These are phyloP conservation scores for Exsudoporus frostii DNA, from an alignment of 768 basidiomycete species.

Conservation along the genomic window DNA sequence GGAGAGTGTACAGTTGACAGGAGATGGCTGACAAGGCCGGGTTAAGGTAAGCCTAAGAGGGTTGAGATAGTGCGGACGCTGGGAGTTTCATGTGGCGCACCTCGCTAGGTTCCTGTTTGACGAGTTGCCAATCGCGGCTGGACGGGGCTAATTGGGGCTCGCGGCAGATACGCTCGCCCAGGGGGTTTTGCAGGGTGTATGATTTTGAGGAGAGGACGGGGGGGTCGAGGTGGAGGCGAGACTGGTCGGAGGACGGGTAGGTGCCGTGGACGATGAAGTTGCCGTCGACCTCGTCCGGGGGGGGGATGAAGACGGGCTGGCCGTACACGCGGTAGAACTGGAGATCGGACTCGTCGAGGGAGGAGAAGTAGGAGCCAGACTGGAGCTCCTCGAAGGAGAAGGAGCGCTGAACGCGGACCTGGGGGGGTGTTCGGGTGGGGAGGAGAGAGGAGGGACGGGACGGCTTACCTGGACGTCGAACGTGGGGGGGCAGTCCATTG, in stretches of 20 bases:
- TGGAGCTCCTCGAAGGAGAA: conserved; percentile 35
- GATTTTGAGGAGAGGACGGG: conserved; percentile 22
- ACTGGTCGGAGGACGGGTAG: conserved; percentile 3
- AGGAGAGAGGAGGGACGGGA: not conserved
- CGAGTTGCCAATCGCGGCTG: conserved; percentile 17
- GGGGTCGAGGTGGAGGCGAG: conserved; percentile 5
- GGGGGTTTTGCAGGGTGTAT: conserved; percentile 27
- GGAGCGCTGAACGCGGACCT: conserved; percentile 31
- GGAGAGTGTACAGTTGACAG: conserved; percentile 13
- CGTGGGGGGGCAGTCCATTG: conserved; percentile 12
- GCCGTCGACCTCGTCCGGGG: conserved; percentile 19
- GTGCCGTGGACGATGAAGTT: conserved; percentile 14
- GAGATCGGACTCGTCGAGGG: conserved; percentile 32
- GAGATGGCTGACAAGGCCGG: conserved; percentile 13
- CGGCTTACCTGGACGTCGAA: conserved; percentile 24
- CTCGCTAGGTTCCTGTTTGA: conserved; percentile 28
- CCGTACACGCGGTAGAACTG: conserved; percentile 33
- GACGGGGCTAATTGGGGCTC: not conserved
- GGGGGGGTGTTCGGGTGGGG: not conserved
- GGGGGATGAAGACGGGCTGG: conserved; percentile 31
- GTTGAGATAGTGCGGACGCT: conserved; percentile 3
- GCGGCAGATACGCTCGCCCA: conserved; percentile 17
- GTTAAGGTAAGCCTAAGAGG: conserved; percentile 13
- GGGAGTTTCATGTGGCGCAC: conserved; percentile 13
- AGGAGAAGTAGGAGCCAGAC: conserved; percentile 29